Evolutionary conservation across 192 early-diverging fungal species (phyloP).

Genomic region (Backusella westeae): DNA sequence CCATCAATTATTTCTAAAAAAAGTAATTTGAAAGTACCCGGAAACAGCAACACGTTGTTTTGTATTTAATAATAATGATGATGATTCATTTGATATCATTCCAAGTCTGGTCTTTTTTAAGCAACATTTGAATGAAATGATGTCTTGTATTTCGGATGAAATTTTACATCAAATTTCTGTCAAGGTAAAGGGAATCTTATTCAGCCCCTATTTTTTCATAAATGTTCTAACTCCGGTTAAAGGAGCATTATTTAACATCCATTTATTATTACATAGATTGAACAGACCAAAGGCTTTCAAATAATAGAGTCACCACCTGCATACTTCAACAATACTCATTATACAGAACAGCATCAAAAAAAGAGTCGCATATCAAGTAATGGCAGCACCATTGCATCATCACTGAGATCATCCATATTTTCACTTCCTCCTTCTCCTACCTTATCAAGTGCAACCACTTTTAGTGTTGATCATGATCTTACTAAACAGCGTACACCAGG

Average conservation of each 20-base stretch:
- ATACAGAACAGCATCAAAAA: background rate
- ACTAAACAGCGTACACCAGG: conserved; percentile 64
- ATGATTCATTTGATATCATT: conserved; percentile 8
- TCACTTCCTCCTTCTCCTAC: conserved; percentile 35
- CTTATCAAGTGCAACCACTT: conserved; percentile 24
- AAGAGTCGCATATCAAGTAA: background rate
- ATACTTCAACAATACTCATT: background rate
- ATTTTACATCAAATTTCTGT: background rate
- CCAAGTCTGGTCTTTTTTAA: background rate
- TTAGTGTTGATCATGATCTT: conserved; percentile 27
- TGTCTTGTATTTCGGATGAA: background rate
- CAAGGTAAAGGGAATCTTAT: background rate
- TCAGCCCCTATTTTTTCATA: background rate
- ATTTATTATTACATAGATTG: background rate
- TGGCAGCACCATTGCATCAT: background rate
- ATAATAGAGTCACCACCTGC: background rate
- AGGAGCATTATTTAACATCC: background rate
- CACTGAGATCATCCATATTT: background rate
- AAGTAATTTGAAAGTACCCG: conserved; percentile 51
- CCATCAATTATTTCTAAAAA: background rate
- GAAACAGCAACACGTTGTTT: conserved; percentile 67
- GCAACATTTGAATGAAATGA: background rate
- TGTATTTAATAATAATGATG: conserved; percentile 65
- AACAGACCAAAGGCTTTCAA: background rate
- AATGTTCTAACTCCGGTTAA: too few species aligned